phyloP scores from a whole-genome alignment of 2,329 filamentous ascomycete species.

The Colletotrichum zoysiae region DNA sequence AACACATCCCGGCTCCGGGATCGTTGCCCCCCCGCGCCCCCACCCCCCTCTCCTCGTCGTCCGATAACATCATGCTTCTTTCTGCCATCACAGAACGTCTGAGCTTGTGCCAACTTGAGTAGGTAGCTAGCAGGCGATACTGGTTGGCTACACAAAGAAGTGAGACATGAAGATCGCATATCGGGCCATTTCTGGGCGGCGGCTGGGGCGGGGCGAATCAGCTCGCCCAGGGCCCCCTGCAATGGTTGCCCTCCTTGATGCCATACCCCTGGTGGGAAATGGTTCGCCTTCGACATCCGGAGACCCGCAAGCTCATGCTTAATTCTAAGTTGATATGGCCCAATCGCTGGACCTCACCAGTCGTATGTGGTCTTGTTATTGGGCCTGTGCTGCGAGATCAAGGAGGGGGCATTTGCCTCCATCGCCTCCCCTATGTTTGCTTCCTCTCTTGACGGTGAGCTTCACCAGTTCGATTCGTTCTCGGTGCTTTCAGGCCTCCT shows the following conservation, averaged over 20 bases:
- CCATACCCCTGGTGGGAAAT: conserved; percentile 15
- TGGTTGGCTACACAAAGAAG: conserved; percentile 32
- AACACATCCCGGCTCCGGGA: neutral
- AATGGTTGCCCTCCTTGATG: conserved; percentile 1
- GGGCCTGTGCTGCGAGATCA: neutral
- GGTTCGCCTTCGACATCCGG: conserved; percentile 11
- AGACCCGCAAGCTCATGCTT: conserved; percentile 28
- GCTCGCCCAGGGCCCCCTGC: conserved; percentile 23
- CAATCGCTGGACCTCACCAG: neutral
- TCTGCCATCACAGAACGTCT: neutral
- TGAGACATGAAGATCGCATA: conserved; percentile 37
- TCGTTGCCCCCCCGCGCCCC: neutral
- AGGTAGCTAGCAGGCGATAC: neutral
- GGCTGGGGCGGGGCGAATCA: conserved; percentile 29
- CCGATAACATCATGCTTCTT: conserved; percentile 17
- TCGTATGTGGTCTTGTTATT: neutral
- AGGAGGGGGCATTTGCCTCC: neutral
- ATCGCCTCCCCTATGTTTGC: neutral
- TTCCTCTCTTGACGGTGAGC: neutral
- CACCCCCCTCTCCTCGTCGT: neutral
- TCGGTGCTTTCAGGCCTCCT: neutral
- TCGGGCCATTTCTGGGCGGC: conserved; percentile 28
- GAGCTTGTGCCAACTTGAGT: neutral
- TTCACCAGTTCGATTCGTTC: conserved; percentile 25
- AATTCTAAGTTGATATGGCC: conserved; percentile 21